Base-by-base conservation (phyloP, 129 eudicot genomes). In the Artemisia annua region DNA sequence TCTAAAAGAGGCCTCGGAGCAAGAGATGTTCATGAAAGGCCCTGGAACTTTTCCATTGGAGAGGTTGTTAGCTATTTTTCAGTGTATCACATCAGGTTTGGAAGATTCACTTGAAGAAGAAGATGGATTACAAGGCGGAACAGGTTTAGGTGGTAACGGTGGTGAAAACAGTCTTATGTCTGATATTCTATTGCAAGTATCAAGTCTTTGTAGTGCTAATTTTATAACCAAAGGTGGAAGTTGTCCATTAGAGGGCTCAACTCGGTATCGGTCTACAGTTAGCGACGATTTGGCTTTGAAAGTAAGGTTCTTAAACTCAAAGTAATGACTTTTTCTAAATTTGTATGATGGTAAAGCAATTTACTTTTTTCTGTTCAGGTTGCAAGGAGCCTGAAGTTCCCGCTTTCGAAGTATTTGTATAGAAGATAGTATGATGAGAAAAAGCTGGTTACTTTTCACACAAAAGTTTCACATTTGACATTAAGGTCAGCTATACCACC, bases 1-100 rank as follows among this genome's bases (percentile, higher is more conserved):
- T 80, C 22, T 83, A 74, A 94, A 90, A 78, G 99, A 90, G 78
- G 80, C 68, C 19, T 81, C 83, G 11, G 96, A 94, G 65, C 91
- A 82, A 63, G 99, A 90, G 54, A 52, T 70, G 39, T 75, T 86
- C 71, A 83, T 90, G 91, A 88, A 90, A 84, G 99, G 99, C 8
- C 96, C 99, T 11, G 99, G 99, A 70, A 94, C 91, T 59, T 90
- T 94, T 79, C 96, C 97, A 22, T 81, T 94, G 76, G 98, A 94
- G 73, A 90, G 98, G 71, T 79, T 94, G 64, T 83, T 94, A 72
- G 98, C 96, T 64, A 90, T 94, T 58, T 90, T 80, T 48, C 97
- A 90, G 73, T 94, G 96, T 57, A 83, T 94, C 71, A 69, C 91
- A 69, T 88, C 97, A n/a, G 87, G 82, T 77, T 84, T 83, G 63